Evolutionary conservation across 768 basidiomycete species (phyloP).

Genomic region (Calocera viscosa): DNA sequence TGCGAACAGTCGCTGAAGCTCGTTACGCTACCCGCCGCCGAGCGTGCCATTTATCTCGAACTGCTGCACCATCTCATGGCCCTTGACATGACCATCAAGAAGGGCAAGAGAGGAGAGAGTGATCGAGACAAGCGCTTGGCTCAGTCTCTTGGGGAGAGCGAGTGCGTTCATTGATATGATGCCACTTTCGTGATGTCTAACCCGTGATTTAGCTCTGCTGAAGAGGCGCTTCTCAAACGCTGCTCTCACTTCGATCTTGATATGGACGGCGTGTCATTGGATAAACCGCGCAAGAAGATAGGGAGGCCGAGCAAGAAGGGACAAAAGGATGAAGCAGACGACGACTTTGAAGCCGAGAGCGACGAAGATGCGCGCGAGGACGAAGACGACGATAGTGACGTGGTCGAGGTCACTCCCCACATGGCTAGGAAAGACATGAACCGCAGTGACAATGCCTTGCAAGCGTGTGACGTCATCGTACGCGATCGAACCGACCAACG

Average conservation of each 20-base stretch:
- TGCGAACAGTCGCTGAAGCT: constrained; percentile 50
- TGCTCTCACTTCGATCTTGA: constrained; percentile 91
- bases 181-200: not conserved
- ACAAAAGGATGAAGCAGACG: not conserved
- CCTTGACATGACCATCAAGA: constrained; percentile 66
- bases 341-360: not conserved
- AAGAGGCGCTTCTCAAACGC: constrained; percentile 86
- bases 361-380: not conserved
- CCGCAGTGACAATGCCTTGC: constrained; percentile 55
- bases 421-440: constrained; percentile 21
- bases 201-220: constrained; percentile 49
- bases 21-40: constrained; percentile 73
- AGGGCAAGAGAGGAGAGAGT: constrained; percentile 54
- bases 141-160: constrained; percentile 78
- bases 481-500: constrained; percentile 66
- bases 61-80: constrained; percentile 86
- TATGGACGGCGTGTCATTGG: constrained; percentile 31
- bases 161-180: constrained; percentile 38
- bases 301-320: not conserved
- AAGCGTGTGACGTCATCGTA: constrained; percentile 86
- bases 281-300: constrained; percentile 20
- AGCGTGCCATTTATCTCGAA: constrained; percentile 88
- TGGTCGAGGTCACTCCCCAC: constrained; percentile 17
- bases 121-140: constrained; percentile 83
- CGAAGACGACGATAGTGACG: constrained; percentile 9